Base-by-base conservation (phyloP, 208 protist species). In the Leishmania arabica region DNA sequence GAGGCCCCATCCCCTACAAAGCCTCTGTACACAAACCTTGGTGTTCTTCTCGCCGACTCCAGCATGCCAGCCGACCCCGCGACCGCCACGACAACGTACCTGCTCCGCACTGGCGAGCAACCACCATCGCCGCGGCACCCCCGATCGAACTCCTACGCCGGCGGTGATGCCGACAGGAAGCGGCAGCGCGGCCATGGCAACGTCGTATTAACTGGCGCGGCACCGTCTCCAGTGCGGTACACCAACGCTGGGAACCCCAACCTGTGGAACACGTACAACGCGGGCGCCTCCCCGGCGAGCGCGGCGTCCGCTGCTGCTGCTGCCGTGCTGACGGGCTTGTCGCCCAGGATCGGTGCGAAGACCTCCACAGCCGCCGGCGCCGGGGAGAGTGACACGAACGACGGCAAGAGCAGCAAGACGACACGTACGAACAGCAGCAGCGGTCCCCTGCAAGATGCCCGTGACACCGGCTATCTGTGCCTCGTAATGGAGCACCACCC, bases 401-500 rank as follows among this genome's bases (percentile, higher is more conserved):
- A 31, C 9, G 56, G 49, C 47, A 65, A 37, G 34, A 64, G 53
- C n/a, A 31, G 65, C 62, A 72, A n/a, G 64, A n/a, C 64, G 37
- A 74, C 47, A 17, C 69, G 78, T 31, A 79, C 69, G 54, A 89
- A 68, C 76, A 81, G 80, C 78, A 83, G 77, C 47, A 49, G 77
- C 58, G 64, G 62, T 42, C 51, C 56, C 76, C 65, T 53, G 45
- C 70, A 73, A 40, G 51, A 84, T 56, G 49, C 60, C 11, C 72
- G 86, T 49, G 66, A 85, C 77, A 90, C 78, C 47, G 86, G 94
- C 0, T 96, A 95, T 71, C 77, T 97, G 45, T 95, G 91, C 64
- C 87, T 97, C 51, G 91, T 97, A 6, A 93, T 96, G 89, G 90
- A 94, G 75, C 94, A 95, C 80, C 92, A 97, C 81, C 84, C 90